Conservation (phyloP, 208 protist species). For the Leptomonas pyrrhocoris region DNA sequence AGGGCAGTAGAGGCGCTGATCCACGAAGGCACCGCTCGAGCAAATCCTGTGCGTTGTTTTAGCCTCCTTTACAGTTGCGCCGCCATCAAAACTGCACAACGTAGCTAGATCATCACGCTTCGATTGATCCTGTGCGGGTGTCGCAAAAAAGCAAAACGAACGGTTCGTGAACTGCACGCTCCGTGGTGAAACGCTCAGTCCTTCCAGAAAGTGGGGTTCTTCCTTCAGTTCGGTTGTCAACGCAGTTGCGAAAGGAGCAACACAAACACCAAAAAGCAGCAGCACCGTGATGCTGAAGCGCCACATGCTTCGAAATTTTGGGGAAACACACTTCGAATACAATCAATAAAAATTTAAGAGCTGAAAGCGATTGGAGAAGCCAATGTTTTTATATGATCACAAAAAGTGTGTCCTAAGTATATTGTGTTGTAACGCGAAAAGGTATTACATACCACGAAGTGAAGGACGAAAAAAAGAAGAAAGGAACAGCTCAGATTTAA, state of each 20-base stretch:
- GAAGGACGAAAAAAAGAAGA: too few relatives aligned
- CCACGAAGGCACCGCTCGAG: constrained; percentile 47
- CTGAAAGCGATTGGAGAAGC: too few relatives aligned
- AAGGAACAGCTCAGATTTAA: too few relatives aligned
- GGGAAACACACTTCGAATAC: too few relatives aligned
- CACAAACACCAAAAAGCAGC: neutral
- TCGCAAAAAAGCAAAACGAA: constrained; percentile 42
- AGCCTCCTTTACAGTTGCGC: constrained; percentile 36
- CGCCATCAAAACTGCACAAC: constrained; percentile 61
- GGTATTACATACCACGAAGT: too few relatives aligned
- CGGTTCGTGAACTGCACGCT: constrained; percentile 43
- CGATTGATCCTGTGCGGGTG: constrained; percentile 18
- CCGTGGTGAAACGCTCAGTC: constrained; percentile 16
- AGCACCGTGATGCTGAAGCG: neutral
- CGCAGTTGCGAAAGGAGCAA: constrained; percentile 16
- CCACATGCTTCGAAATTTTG: neutral
- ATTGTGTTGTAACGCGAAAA: too few relatives aligned
- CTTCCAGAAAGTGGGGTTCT: constrained; percentile 1
- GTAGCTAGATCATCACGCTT: neutral
- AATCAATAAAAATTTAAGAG: too few relatives aligned
- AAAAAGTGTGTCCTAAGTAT: too few relatives aligned
- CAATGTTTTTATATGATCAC: too few relatives aligned
- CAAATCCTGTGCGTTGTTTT: constrained; percentile 52
- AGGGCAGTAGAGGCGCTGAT: constrained; percentile 55
- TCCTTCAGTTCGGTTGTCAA: constrained; percentile 27